Evolutionary conservation across 345 rosid genomes (phyloP).

Genomic region (Atalantia buxifolia): DNA sequence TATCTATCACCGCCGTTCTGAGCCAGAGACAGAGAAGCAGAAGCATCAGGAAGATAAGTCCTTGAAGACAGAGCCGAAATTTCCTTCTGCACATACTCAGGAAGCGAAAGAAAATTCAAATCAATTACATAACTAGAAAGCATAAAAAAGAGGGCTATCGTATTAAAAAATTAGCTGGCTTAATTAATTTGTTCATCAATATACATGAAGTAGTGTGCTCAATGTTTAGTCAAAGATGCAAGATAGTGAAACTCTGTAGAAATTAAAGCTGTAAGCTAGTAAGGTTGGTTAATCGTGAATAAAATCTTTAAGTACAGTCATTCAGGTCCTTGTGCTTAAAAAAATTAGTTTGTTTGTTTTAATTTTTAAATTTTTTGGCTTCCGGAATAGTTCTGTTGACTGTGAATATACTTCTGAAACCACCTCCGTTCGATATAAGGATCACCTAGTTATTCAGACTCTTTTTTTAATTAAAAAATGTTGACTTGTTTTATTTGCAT

Average conservation of each 20-base stretch:
- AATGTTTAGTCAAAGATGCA: neutral
- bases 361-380: neutral
- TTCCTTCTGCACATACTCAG: neutral
- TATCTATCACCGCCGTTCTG: constrained; percentile 30
- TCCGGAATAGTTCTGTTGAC: too few relatives aligned
- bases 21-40: neutral
- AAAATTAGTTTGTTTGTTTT: neutral
- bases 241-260: neutral
- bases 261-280: neutral
- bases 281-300: neutral
- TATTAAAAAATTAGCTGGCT: too few relatives aligned
- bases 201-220: neutral
- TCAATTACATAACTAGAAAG: neutral
- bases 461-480: too few relatives aligned
- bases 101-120: neutral
- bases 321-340: neutral
- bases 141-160: neutral
- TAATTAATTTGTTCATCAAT: neutral
- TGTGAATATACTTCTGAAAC: too few relatives aligned
- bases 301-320: neutral
- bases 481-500: too few relatives aligned
- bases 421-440: too few relatives aligned
- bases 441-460: too few relatives aligned
- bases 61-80: neutral
- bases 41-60: neutral